Percentiles rank a stretch among this genome's conserved stretches.
Evolutionary conservation across 306 rosid genomes (phyloP).

Genomic region (Castanopsis chinensis): DNA sequence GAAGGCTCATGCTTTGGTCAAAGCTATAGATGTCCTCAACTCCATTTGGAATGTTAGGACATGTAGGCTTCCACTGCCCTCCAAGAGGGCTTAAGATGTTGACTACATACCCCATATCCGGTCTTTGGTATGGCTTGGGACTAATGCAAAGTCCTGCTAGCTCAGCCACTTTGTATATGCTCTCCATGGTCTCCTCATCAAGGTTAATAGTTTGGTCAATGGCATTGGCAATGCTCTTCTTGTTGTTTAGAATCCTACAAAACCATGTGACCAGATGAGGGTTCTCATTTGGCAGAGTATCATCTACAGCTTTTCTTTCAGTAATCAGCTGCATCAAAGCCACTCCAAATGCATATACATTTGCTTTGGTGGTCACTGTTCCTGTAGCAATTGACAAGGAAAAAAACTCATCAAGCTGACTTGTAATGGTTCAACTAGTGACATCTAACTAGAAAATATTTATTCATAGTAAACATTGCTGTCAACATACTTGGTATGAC

Average conservation of each 20-base stretch:
- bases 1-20: too few relatives aligned
- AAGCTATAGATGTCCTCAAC: too few relatives aligned
- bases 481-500: too few relatives aligned
- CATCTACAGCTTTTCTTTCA: constrained; percentile 74
- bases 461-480: too few relatives aligned
- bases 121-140: constrained; percentile 83
- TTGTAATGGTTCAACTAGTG: too few relatives aligned
- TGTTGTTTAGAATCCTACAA: constrained; percentile 60
- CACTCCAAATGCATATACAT: constrained; percentile 84
- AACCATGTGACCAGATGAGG: constrained; percentile 88
- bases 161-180: constrained; percentile 79
- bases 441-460: too few relatives aligned
- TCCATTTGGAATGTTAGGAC: constrained; percentile 18
- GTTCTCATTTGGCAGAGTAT: constrained; percentile 65
- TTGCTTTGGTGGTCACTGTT: constrained; percentile 89
- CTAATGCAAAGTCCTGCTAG: constrained; percentile 83
- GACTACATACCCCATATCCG: constrained; percentile 85
- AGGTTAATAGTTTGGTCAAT: constrained; percentile 70
- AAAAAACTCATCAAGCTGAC: neutral
- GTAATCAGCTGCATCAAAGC: constrained; percentile 79
- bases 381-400: constrained; percentile 64
- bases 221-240: constrained; percentile 81
- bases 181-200: constrained; percentile 80
- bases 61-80: constrained; percentile 73
- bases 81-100: constrained; percentile 73